These are phyloP conservation scores for Apophysomyces elegans DNA, from an alignment of 371 early-diverging fungal species.

Conservation along the genomic window DNA sequence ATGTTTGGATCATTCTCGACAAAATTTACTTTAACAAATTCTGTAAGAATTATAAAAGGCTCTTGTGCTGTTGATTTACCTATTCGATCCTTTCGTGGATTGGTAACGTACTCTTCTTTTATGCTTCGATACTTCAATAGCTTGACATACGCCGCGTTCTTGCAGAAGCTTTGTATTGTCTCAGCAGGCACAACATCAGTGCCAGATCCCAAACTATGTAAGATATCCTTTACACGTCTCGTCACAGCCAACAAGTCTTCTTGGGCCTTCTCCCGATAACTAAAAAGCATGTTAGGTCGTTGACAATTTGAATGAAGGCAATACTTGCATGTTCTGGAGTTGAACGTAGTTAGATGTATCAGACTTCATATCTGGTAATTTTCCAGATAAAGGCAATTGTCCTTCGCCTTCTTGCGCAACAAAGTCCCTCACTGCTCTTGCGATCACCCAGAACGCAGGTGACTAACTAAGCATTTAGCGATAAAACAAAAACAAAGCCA, in stretches of 20 bases:
- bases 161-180: constrained; percentile 83
- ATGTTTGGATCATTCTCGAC: constrained; percentile 64
- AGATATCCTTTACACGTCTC: constrained; percentile 51
- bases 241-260: constrained; percentile 68
- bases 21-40: constrained; percentile 47
- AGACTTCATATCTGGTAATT: constrained; percentile 96
- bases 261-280: constrained; percentile 83
- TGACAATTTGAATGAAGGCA: constrained; percentile 2
- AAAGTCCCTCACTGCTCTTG: constrained; percentile 79
- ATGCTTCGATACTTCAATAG: constrained; percentile 70
- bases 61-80: constrained; percentile 34
- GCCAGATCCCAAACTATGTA: constrained; percentile 53
- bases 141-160: constrained; percentile 73
- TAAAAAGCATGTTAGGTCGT: constrained; percentile 15
- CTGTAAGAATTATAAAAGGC: not conserved
- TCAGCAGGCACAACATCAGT: constrained; percentile 63
- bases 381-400: constrained; percentile 82
- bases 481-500: constrained; percentile 2
- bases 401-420: constrained; percentile 74
- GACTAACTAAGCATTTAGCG: constrained; percentile 50
- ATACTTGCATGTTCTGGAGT: constrained; percentile 79
- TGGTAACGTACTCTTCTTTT: constrained; percentile 49
- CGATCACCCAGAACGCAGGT: constrained; percentile 85
- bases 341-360: constrained; percentile 85
- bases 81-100: constrained; percentile 49